phyloP scores from a whole-genome alignment of 2,329 filamentous ascomycete species.

The Aureobasidium pullulans region DNA sequence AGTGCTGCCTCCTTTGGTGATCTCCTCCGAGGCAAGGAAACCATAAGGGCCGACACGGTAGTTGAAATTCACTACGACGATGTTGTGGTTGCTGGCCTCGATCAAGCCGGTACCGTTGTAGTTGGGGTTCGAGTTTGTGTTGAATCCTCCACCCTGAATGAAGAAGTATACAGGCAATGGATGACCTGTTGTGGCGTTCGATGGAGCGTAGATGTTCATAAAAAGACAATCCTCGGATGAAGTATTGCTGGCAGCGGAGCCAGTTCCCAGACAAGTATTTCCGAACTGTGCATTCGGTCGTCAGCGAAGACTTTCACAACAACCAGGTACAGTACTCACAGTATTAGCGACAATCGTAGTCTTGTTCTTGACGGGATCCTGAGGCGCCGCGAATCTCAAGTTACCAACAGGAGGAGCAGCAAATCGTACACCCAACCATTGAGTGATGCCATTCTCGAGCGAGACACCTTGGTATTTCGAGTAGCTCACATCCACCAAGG shows the following conservation, averaged over 20 bases:
- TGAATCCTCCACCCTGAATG: constrained; percentile 43
- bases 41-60: constrained; percentile 70
- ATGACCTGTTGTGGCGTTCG: constrained; percentile 40
- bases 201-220: constrained; percentile 57
- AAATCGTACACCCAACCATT: constrained; percentile 71
- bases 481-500: constrained; percentile 57
- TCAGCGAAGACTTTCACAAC: not conserved
- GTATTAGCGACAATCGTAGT: constrained; percentile 48
- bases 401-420: constrained; percentile 60
- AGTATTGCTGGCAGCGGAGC: constrained; percentile 24
- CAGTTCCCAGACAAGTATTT: constrained; percentile 29
- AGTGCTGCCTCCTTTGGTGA: constrained; percentile 43
- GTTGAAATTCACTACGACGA: constrained; percentile 66
- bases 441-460: constrained; percentile 51
- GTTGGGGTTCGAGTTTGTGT: constrained; percentile 42
- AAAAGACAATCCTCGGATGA: constrained; percentile 62
- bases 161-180: constrained; percentile 59
- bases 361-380: constrained; percentile 47
- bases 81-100: constrained; percentile 49
- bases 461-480: constrained; percentile 55
- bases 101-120: constrained; percentile 57
- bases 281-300: constrained; percentile 21
- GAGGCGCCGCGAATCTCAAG: constrained; percentile 60
- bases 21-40: constrained; percentile 56
- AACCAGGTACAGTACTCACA: constrained; percentile 30